Evolutionary conservation across 176 grass and related monocot species (phyloP).

Genomic region (Raddia distichophylla): DNA sequence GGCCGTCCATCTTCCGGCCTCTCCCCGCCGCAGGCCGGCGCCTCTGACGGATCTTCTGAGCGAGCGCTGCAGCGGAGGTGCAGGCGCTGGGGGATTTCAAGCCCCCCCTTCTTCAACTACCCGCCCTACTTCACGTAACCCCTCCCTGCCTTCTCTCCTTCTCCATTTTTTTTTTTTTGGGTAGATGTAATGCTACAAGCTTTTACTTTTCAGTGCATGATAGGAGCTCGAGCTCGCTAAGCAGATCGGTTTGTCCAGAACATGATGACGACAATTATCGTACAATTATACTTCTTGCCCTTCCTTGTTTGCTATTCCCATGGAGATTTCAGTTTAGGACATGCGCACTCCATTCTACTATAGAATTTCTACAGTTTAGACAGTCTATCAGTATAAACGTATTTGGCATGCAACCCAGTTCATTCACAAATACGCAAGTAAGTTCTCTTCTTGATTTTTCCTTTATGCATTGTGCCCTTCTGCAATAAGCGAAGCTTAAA

Average conservation of each 20-base stretch:
- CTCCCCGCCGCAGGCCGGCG: too few species aligned
- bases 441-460: neutral
- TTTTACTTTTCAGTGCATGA: neutral
- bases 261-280: neutral
- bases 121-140: too few species aligned
- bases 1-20: too few species aligned
- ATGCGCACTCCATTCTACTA: neutral
- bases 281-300: neutral
- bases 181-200: conserved; percentile 2
- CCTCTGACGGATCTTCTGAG: too few species aligned
- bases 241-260: neutral
- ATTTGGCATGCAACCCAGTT: neutral
- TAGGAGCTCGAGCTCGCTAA: neutral
- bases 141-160: too few species aligned
- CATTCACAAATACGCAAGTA: neutral
- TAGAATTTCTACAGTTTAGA: too few species aligned
- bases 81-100: too few species aligned
- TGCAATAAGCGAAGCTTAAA: neutral
- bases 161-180: too few species aligned
- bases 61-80: too few species aligned
- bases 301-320: neutral
- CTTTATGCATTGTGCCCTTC: neutral
- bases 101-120: too few species aligned
- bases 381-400: too few species aligned
- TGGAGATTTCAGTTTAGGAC: neutral